Conservation (phyloP, 225 moss, liverwort and hornwort species). For the Pseudisothecium myosuroides region DNA sequence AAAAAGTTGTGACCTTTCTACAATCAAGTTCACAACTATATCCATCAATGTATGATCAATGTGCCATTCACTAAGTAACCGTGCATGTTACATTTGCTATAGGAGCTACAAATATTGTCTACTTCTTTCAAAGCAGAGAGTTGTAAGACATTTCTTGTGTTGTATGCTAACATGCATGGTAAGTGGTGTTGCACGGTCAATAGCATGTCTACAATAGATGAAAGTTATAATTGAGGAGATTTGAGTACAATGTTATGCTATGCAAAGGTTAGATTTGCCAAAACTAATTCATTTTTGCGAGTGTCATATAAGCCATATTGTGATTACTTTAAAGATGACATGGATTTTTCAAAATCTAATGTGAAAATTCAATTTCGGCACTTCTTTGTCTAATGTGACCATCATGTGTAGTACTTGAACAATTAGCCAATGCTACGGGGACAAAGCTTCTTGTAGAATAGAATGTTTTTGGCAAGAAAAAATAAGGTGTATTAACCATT, state of each 20-base stretch:
- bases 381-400: not conserved
- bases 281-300: not conserved
- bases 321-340: not conserved
- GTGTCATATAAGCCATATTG: not conserved
- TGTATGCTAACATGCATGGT: no score
- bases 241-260: not conserved
- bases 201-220: no score
- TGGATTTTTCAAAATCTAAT: rapidly evolving
- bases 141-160: no score
- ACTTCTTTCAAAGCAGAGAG: no score
- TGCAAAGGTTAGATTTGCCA: not conserved
- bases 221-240: not conserved
- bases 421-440: not conserved
- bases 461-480: not conserved
- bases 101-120: no score
- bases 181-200: no score
- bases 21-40: no score
- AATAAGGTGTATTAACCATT: no score
- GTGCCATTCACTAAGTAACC: no score
- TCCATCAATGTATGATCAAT: no score
- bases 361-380: not conserved
- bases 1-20: no score
- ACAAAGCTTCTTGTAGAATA: not conserved
- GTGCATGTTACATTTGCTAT: no score
- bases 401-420: not conserved